A percentile compares a stretch with the other conserved stretches of the same genome.
phyloP scores from a whole-genome alignment of 2,329 filamentous ascomycete genomes.

The Calonectria multiphialidica region DNA sequence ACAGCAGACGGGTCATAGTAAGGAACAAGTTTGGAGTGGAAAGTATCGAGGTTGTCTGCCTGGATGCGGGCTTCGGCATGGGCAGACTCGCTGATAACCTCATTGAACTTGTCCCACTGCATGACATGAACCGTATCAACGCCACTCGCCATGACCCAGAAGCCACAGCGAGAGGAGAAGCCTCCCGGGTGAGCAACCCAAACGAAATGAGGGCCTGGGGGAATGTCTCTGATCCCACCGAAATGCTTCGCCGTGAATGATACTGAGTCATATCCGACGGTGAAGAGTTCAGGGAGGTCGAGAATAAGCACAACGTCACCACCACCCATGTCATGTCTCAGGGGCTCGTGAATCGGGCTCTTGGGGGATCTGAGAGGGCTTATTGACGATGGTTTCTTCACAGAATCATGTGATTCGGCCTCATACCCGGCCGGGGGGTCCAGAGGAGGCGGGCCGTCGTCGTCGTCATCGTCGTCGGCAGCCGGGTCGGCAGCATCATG shows the following conservation, averaged over 20 bases:
- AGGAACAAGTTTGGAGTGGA: slow-evolving; percentile 57
- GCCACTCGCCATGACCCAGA: slow-evolving; percentile 63
- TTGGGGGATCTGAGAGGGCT: slow-evolving; percentile 13
- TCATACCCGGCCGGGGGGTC: slow-evolving; percentile 36
- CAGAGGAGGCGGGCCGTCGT: slow-evolving; percentile 47
- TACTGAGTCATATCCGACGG: slow-evolving; percentile 65
- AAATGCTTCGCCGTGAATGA: slow-evolving; percentile 62
- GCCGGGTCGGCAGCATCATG: slow-evolving; percentile 42
- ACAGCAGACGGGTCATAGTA: slow-evolving; percentile 54
- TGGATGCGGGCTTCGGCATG: slow-evolving; percentile 59
- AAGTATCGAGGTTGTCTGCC: slow-evolving; percentile 53
- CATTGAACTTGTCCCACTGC: slow-evolving; percentile 69
- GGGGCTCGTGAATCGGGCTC: slow-evolving; percentile 21
- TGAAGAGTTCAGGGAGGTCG: slow-evolving; percentile 63
- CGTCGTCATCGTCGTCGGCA: slow-evolving; percentile 31
- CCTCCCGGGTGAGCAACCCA: slow-evolving; percentile 66
- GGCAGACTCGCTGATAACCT: slow-evolving; percentile 64
- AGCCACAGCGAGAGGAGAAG: slow-evolving; percentile 65
- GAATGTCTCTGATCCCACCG: slow-evolving; percentile 66
- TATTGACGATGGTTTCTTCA: slow-evolving; percentile 2
- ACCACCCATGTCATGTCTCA: slow-evolving; percentile 48
- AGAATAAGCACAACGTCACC: slow-evolving; percentile 67
- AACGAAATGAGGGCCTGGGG: slow-evolving; percentile 68
- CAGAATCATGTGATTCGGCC: not conserved
- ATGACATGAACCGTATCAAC: slow-evolving; percentile 56